phyloP scores from a whole-genome alignment of 257 asterid genomes.

The Solanum pimpinellifolium region DNA sequence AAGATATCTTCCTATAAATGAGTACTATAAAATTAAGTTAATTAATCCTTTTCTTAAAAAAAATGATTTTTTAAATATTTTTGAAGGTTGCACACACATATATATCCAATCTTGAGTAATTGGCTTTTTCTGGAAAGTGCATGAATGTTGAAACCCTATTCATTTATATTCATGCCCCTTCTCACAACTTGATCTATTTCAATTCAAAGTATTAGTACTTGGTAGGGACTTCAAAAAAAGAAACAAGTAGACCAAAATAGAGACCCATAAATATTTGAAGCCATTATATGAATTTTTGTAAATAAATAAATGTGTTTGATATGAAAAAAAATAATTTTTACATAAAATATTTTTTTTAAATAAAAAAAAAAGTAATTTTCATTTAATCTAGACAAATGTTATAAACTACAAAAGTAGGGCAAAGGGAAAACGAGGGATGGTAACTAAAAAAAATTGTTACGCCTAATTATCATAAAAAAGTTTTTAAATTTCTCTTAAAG shows the following conservation, averaged over 20 bases:
- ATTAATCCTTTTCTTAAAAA: neutral
- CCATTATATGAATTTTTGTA: neutral
- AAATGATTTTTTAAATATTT: neutral
- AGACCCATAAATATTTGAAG: neutral
- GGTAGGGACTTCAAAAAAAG: neutral
- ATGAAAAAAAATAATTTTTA: neutral
- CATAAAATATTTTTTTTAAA: neutral
- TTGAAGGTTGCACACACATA: slow-evolving; percentile 1
- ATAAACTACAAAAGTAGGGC: neutral
- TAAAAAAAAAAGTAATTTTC: neutral
- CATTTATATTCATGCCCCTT: slow-evolving; percentile 8
- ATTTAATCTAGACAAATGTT: neutral
- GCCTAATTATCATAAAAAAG: neutral
- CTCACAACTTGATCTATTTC: slow-evolving; percentile 3
- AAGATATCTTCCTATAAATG: neutral
- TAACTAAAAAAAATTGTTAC: no score
- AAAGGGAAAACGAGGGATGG: neutral
- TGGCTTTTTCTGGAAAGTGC: slow-evolving; percentile 17
- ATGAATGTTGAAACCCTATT: slow-evolving; percentile 12
- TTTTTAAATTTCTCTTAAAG: neutral
- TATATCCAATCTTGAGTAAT: neutral
- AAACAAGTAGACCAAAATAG: neutral
- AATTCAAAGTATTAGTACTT: neutral
- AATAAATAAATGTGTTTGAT: neutral
- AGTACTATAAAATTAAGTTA: neutral